Base-by-base conservation (phyloP, 176 grass and related monocot genomes). In the Eragrostis nindensis region DNA sequence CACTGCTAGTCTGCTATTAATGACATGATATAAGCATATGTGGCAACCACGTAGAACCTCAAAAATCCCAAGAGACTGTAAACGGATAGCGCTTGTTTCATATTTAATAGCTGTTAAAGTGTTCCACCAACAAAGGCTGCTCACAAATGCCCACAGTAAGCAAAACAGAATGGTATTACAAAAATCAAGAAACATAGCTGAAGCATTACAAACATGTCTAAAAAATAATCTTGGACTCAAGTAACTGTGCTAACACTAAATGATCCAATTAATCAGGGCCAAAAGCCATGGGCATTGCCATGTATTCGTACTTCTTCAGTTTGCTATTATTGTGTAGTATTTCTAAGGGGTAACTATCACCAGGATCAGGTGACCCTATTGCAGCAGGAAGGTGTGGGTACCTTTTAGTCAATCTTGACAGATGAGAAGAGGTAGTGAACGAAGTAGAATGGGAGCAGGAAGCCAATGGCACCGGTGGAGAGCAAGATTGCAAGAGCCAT, bases 381-480 rank as follows among this genome's bases (percentile, higher is more conserved):
- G 70, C 46, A 85, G 55, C 21, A 73, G 26, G 52, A 82, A 12
- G 66, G 78, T 62, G 46, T 12, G 15, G 72, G 9, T 56, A 73
- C 47, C 40, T 90, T n/a, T n/a, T 95, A 92, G 80, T 95, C 93
- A 64, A 95, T 92, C 88, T 95, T 92, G 38, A 95, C 87, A 79
- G 93, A 95, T 52, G 93, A 95, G 93, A 95, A 95, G 61, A 95
- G 87, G 83, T 95, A 92, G 80, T 95, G 93, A 62, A 95, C 78
- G n/a, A 95, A 95, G 86, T 89, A 90, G 90, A 95, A 95, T 8
- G 93, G 90, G 27, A 92, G 82, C 81, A 90, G 85, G 84, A 95
- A 95, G 12, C 93, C 93, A 75, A 95, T 92, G 24, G 93, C 77
- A 10, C 93, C 93, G 0, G 93, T 90, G 8, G 93, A 87, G 21